Evolutionary conservation across 2,329 filamentous ascomycete genomes (phyloP), one percentile per base, ranked within the genome.

Genomic region (Epichloe festucae): DNA sequence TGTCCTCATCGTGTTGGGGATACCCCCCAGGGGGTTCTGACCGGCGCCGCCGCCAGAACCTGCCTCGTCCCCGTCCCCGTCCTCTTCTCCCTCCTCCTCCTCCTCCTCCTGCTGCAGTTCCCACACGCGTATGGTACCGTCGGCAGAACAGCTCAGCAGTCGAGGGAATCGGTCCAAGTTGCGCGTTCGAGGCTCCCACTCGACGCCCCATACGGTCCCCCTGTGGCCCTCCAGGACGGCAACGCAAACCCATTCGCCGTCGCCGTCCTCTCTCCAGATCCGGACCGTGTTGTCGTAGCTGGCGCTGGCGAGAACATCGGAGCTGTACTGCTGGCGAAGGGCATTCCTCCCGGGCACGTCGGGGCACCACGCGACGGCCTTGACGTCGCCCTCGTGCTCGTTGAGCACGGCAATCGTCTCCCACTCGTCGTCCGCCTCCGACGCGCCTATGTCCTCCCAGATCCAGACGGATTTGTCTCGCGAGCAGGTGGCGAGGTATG

Each of bases 401-500:
- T 87, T 89, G 62, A 97, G 76, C 50, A 97, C 91, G 0, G 91
- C 93, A 15, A 97, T 83, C 2, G 93, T 97, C 75, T 98, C 93
- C 73, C 90, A 97, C 65, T 97, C 93, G 65, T 95, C 91, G 51
- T 95, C 90, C 15, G 84, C 86, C 58, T 87, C 84, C 51, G 72
- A 70, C 8, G 70, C 70, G 40, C 79, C 79, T 50, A 96, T 79
- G 65, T 97, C 93, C 69, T 98, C 93, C 93, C 93, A 98, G 60
- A 98, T 88, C 93, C 93, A 98, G 17, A 97, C 88, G 15, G 81
- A 86, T 72, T 97, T 97, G 66, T 98, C 93, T 47, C 93, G 79
- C 50, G 82, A 87, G 68, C 90, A 96, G 0, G 90, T 96, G 5
- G 93, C 93, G 4, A 98, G 77, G 60, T 89, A 83, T 55, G 85